Base-by-base conservation (phyloP, 495 filamentous ascomycete species). In the Aspergillus heteromorphus region DNA sequence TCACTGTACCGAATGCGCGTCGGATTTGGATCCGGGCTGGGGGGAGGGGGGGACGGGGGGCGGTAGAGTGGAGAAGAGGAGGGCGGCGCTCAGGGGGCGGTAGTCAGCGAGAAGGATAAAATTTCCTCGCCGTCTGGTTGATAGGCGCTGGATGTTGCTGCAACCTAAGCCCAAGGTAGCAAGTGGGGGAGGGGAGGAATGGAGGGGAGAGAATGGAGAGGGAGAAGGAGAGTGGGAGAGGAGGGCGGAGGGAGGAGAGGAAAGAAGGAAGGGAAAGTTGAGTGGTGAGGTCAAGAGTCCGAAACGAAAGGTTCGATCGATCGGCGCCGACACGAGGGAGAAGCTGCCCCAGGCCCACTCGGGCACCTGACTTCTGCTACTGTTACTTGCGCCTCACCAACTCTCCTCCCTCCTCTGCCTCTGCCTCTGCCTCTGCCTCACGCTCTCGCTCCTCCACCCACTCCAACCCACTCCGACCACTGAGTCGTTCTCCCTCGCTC, bases 271-370 rank as follows among this genome's bases (percentile, higher is more conserved):
- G 59, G 62, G 54, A 49, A 60, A 43, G 42, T 49, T 49, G 48
- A 62, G 50, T 58, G 57, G 56, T 66, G 58, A 66, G 57, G 56
- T 64, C 60, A 61, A 55, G 36, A 29, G n/a, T n/a, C 54, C 14
- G 40, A 21, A 45, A 11, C 31, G 16, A 40, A 48, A 38, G 34
- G 30, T 53, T 51, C 34, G 53, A 51, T 18, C 51, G 40, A 25
- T 48, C 20, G 36, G 43, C 49, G 47, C 48, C 41, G 48, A 29
- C 31, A 18, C 29, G 29, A 49, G 47, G 47, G 20, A 14, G 4
- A 31, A 20, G n/a, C 40, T 10, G 8, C 17, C 17, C 17, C 40
- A 20, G 17, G 42, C 42, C 23, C 42, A 27, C 13, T 20, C 42
- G 23, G 13, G 3, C 17, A 45, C 18, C 41, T 27, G 23, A 27